Percentiles rank a stretch among this genome's conserved stretches.
Conservation (phyloP, 441 rosid species). For the Rhodomyrtus psidioides region DNA sequence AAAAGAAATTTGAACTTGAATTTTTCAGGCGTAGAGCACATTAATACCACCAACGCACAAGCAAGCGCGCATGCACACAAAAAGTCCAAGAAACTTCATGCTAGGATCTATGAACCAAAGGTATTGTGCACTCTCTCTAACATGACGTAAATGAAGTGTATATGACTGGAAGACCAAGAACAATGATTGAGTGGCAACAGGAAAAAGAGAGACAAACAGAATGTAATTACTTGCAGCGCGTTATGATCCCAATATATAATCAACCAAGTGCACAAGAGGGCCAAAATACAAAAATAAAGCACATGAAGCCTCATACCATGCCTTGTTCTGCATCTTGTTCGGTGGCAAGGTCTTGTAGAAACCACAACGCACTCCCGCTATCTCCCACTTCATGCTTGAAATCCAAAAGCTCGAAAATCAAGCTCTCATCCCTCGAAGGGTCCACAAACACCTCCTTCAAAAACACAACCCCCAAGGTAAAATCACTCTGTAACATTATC, state of each 20-base stretch:
- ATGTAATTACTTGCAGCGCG: background rate
- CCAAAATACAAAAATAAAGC: background rate
- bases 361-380: slow-evolving; percentile 67
- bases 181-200: background rate
- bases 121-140: background rate
- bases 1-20: background rate
- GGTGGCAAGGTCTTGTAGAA: slow-evolving; percentile 68
- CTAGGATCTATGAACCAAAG: background rate
- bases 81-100: background rate
- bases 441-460: slow-evolving; percentile 71
- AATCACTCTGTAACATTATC: background rate
- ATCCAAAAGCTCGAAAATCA: slow-evolving; percentile 71
- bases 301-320: slow-evolving; percentile 25
- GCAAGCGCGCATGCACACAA: fast-evolving
- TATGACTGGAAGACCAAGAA: background rate
- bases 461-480: background rate
- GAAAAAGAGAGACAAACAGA: background rate
- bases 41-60: background rate
- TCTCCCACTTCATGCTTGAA: slow-evolving; percentile 60
- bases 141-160: background rate
- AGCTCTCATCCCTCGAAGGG: slow-evolving; percentile 81
- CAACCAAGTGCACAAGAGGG: background rate
- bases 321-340: slow-evolving; percentile 69
- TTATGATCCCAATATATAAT: background rate
- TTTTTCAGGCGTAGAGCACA: background rate